Base-by-base conservation (phyloP, 306 rosid species). In the Urtica urens region DNA sequence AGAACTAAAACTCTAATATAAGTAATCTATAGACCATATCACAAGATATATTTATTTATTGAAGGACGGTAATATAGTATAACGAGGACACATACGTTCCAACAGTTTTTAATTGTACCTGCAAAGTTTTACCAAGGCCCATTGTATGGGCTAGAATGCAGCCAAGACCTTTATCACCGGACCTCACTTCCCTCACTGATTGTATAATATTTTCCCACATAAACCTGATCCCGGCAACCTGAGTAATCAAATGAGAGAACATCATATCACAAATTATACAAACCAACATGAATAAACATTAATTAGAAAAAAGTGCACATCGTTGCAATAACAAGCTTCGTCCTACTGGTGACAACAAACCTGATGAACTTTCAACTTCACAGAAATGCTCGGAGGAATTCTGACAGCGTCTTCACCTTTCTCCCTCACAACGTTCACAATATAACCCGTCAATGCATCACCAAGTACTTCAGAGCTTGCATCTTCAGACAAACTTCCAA, bases 51-150 rank as follows among this genome's bases (percentile, higher is more conserved):
- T n/a, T n/a, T n/a, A n/a, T n/a, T n/a, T n/a, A n/a, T n/a, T n/a
- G n/a, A n/a, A n/a, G n/a, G n/a, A n/a, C n/a, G n/a, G n/a, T n/a
- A n/a, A n/a, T n/a, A n/a, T n/a, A n/a, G n/a, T n/a, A n/a, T n/a
- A n/a, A n/a, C n/a, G n/a, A n/a, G n/a, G n/a, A n/a, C n/a, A n/a
- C n/a, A n/a, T n/a, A n/a, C n/a, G n/a, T n/a, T n/a, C n/a, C n/a
- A n/a, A n/a, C n/a, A n/a, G n/a, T n/a, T n/a, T n/a, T n/a, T 49
- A 41, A 60, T 25, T 54, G 52, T 72, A 90, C 99, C 99, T 90
- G 99, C 60, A 90, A 68, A 23, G 99, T 90, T 90, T 90, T 90
- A 52, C 99, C 99, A 53, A 90, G 95, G 51, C 99, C 99, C 99
- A 90, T 90, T 17, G 80, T 90, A 71, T 90, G 99, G 62, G 99